Evolutionary conservation across 306 rosid species (phyloP).

Genomic region (Prunus mira): DNA sequence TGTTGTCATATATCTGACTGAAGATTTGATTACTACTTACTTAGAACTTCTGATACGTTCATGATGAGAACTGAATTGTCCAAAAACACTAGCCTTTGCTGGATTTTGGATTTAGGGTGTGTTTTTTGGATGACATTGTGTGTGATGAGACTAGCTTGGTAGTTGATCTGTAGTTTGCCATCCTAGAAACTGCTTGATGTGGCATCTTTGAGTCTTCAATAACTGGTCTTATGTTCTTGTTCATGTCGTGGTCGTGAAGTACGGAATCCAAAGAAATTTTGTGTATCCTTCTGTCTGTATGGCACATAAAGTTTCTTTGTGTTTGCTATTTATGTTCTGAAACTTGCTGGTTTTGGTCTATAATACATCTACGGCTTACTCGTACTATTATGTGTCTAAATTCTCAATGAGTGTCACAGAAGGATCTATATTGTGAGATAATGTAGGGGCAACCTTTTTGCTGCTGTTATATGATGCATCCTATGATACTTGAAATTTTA

Average conservation of each 20-base stretch:
- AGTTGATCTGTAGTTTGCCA: not conserved
- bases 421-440: not conserved
- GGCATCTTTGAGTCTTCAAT: not conserved
- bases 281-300: not conserved
- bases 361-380: not conserved
- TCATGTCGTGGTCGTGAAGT: not conserved
- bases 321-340: constrained; percentile 2
- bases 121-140: not conserved
- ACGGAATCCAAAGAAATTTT: not conserved
- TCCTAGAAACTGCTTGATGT: not conserved
- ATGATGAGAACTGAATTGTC: not conserved
- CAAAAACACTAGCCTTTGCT: not conserved
- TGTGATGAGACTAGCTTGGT: not conserved
- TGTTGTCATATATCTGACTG: not conserved
- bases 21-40: not conserved
- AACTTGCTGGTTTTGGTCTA: not conserved
- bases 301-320: constrained; percentile 4
- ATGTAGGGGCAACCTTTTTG: not conserved
- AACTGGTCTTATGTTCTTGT: not conserved
- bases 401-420: constrained; percentile 1
- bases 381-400: not conserved
- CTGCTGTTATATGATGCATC: constrained; percentile 1
- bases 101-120: not conserved
- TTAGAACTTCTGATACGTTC: not conserved
- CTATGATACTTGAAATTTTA: constrained; percentile 9